phyloP scores from a whole-genome alignment of 1,284 basidiomycete genomes.

The Neonothopanus nambi region DNA sequence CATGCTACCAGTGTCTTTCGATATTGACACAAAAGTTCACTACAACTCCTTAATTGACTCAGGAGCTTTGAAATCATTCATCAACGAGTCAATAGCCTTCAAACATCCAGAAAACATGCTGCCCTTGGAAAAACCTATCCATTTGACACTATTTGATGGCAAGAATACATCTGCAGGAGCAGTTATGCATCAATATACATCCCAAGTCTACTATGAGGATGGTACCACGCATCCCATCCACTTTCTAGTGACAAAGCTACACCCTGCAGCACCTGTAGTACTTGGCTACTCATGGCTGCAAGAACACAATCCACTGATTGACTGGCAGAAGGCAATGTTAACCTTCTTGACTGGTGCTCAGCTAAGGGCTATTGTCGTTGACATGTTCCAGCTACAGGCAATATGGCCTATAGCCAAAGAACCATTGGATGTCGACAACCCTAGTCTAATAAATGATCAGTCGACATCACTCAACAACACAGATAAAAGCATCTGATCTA shows the following conservation, averaged over 20 bases:
- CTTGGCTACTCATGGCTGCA: slow-evolving; percentile 1
- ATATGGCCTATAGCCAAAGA: too few relatives aligned
- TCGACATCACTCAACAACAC: too few relatives aligned
- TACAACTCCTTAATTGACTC: background rate
- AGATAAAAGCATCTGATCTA: too few relatives aligned
- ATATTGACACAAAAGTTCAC: background rate
- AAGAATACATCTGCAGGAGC: background rate
- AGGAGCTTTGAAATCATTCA: background rate
- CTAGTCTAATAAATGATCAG: too few relatives aligned
- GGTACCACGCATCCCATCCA: background rate
- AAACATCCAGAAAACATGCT: background rate
- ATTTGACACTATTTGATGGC: background rate
- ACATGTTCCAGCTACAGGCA: too few relatives aligned
- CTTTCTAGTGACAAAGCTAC: slow-evolving; percentile 1
- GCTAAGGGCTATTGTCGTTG: too few relatives aligned
- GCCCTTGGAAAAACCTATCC: background rate
- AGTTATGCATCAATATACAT: background rate
- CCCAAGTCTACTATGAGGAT: background rate
- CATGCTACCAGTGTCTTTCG: background rate
- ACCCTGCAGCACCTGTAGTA: slow-evolving; percentile 1
- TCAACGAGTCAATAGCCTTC: background rate
- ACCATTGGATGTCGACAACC: too few relatives aligned
- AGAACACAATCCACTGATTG: slow-evolving; percentile 3
- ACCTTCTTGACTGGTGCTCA: too few relatives aligned
- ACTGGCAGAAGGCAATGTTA: background rate